phyloP scores from a whole-genome alignment of 1,139 yeast species.

The Geotrichum aggregatum region DNA sequence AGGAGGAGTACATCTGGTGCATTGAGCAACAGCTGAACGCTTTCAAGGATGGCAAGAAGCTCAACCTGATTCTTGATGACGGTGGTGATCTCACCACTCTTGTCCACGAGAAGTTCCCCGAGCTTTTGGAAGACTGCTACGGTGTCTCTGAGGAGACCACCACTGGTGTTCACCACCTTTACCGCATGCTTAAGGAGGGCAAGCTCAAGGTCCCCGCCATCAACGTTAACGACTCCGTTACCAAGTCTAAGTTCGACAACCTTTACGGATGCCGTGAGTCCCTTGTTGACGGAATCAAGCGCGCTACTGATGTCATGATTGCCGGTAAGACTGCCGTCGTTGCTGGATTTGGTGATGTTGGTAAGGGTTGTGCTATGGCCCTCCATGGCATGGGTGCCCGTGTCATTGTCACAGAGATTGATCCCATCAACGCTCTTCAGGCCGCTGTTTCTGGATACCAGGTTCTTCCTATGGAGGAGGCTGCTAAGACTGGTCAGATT shows the following conservation, averaged over 20 bases:
- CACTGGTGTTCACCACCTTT: constrained; percentile 99
- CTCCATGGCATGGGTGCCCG: constrained; percentile 99
- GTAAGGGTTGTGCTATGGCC: constrained; percentile 99
- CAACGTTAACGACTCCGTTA: constrained; percentile 98
- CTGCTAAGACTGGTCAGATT: constrained; percentile 90
- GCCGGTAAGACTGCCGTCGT: constrained; percentile 99
- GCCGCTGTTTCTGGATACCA: constrained; percentile 99
- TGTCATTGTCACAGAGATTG: constrained; percentile 95
- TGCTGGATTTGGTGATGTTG: constrained; percentile 99
- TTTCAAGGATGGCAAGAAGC: constrained; percentile 93
- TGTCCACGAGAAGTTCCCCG: constrained; percentile 98
- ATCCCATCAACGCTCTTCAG: constrained; percentile 98
- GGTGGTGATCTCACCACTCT: constrained; percentile 99
- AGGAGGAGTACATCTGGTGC: constrained; percentile 99
- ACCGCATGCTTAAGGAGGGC: constrained; percentile 91
- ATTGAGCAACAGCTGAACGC: constrained; percentile 98
- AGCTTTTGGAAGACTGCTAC: constrained; percentile 89
- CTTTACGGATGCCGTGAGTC: constrained; percentile 99
- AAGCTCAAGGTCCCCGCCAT: constrained; percentile 97
- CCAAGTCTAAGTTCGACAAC: constrained; percentile 99
- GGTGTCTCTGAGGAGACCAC: constrained; percentile 99
- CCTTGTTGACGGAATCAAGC: constrained; percentile 96
- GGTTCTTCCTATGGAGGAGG: constrained; percentile 94
- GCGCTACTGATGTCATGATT: constrained; percentile 99
- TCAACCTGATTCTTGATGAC: constrained; percentile 96